Base-by-base conservation (phyloP, 208 protist genomes). In the Acanthamoeba healyi region DNA sequence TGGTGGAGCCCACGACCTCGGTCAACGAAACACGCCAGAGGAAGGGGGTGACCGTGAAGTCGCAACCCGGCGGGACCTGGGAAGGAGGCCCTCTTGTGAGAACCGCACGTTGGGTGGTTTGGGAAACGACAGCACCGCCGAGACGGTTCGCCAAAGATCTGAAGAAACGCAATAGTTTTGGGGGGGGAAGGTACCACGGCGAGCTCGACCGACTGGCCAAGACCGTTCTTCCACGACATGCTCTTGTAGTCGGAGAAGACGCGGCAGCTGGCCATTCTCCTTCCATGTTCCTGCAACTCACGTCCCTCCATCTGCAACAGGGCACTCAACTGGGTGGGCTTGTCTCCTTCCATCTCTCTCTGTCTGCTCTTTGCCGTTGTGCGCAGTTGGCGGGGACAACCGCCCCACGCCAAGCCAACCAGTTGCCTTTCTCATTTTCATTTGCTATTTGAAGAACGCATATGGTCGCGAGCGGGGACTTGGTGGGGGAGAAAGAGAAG, bases 161-260 rank as follows among this genome's bases (percentile, higher is more conserved):
- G 7, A 79, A 79, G 4, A 46, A 29, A n/a, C n/a, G n/a, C n/a
- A n/a, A n/a, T n/a, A n/a, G n/a, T n/a, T n/a, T n/a, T n/a, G n/a
- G 34, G n/a, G 4, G 9, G 38, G 17, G n/a, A 7, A 34, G 38
- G 29, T 42, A 92, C 56, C 26, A 92, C 44, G 42, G 61, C 86
- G 15, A 92, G 15, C 34, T 92, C 86, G 9, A 74, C 49, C 2
- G 86, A 92, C 58, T 92, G 34, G 38, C 86, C 86, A 1, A 92
- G 86, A 7, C 86, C 86, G 56, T 92, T 92, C 86, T 92, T 92
- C 86, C 86, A 92, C 12, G 86, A 32, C 86, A 92, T 92, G 40
- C 26, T 49, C 36, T 54, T 92, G 40, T 92, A 92, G 56, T 92
- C 86, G 9, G 86, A 29, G 26, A 92, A 92, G 29, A 92, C 86